Base-by-base conservation (phyloP, 768 basidiomycete genomes). In the Leccinum uliginosum region DNA sequence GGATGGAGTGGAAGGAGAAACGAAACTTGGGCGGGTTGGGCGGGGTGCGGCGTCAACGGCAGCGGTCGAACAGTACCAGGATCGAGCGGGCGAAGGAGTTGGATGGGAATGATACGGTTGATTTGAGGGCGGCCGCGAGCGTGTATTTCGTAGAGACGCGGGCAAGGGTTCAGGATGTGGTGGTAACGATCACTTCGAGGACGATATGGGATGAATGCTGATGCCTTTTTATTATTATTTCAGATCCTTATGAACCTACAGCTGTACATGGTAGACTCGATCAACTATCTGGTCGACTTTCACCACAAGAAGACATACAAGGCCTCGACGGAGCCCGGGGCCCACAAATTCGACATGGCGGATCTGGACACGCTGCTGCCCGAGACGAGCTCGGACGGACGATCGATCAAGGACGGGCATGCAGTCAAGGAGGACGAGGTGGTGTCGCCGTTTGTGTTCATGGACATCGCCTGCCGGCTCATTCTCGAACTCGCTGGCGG, bases 1-100 rank as follows among this genome's bases (percentile, higher is more conserved):
- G 89, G 15, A 96, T 98, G 92, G 93, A 99, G 73, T 99, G 97
- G 97, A 91, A 91, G 71, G 85, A 89, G 76, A 97, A 97, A 79
- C 82, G 80, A 60, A 84, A 83, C 57, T 71, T 92, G 2, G 89
- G 89, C 1, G 86, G 87, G 5, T 67, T 91, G 27, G 89, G 89
- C 3, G 84, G 83, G 6, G 59, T 81, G 15, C 63, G 45, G 30
- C 57, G 62, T 32, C 67, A 53, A 71, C 72, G 65, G 63, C 74
- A 27, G 68, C 65, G 57, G 57, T 70, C 57, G 72, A 69, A 65
- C 23, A 69, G 67, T n/a, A 72, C 73, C 34, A 77, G 73, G 59
- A 81, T 89, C 43, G 88, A 90, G 63, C 77, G 89, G 17, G 84
- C 78, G 23, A 76, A 74, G 52, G 83, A 83, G 57, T 72, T 83